A percentile compares a stretch with the other conserved stretches of the same genome.
Evolutionary conservation across 2,329 filamentous ascomycete species (phyloP).

Genomic region (Arthrobotrys musiformis): DNA sequence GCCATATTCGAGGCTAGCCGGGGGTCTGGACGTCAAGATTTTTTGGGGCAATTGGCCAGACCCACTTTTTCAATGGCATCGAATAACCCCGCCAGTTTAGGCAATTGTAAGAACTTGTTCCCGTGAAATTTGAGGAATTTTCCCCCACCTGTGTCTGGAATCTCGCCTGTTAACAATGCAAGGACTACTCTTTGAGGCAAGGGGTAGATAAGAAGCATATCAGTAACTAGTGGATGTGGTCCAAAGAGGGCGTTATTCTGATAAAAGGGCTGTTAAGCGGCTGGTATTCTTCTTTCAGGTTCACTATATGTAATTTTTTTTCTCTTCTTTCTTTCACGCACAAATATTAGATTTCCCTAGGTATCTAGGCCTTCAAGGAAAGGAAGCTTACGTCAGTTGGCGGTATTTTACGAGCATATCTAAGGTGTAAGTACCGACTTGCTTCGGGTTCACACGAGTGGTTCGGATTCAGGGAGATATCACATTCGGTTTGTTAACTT

Average conservation of each 20-base stretch:
- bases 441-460: too few species aligned
- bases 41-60: constrained; percentile 8
- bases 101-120: constrained; percentile 33
- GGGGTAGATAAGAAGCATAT: background rate
- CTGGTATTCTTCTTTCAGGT: background rate
- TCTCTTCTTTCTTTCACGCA: background rate
- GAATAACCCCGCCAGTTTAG: constrained; percentile 35
- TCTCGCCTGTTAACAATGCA: background rate
- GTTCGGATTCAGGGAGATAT: constrained; percentile 14
- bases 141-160: constrained; percentile 7
- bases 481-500: constrained; percentile 28
- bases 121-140: constrained; percentile 6
- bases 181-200: constrained; percentile 3
- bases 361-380: too few species aligned
- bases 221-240: background rate
- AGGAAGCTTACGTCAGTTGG: too few species aligned
- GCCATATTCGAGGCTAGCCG: background rate
- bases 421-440: too few species aligned
- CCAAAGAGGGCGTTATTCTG: background rate
- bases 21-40: background rate
- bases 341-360: background rate
- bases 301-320: background rate
- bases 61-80: constrained; percentile 21
- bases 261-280: constrained; percentile 10
- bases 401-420: too few species aligned